Base-by-base conservation (phyloP, 495 filamentous ascomycete species). In the Xylaria acuta region DNA sequence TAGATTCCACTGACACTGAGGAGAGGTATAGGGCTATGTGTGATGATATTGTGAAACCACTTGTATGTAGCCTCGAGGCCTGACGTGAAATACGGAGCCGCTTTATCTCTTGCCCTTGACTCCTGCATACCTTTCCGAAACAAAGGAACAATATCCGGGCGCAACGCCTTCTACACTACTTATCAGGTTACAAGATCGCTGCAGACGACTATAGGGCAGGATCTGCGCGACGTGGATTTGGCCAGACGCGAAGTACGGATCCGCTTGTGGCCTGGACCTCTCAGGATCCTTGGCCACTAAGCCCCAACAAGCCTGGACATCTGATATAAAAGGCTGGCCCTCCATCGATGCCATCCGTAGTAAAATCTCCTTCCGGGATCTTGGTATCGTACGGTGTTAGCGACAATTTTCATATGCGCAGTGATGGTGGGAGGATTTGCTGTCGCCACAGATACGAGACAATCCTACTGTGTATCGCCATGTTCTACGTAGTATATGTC, bases 271-370 rank as follows among this genome's bases (percentile, higher is more conserved):
- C 56, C 67, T 69, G 51, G 67, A 62, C 67, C 67, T 11, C 36
- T 49, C 56, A 62, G 25, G 53, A 49, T 69, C 14, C 56, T 47
- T 45, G 54, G 40, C 54, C 67, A 38, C 67, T 69, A 69, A 60
- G 34, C 67, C 54, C 41, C 67, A 69, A 69, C 16, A 18, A 69
- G 54, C 41, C 40, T 27, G 3, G 20, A 36, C 38, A 36, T 62
- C 40, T 49, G 47, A 60, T 69, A 69, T 69, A 69, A 60, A 69
- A 69, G 67, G 67, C 54, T 62, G 40, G 54, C 67, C 67, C 53
- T 60, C 67, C 67, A 62, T 62, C 54, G 40, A 60, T 27, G 38
- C 67, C 67, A 69, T 47, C 67, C 30, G 59, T 18, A 27, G 32
- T 34, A 5, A 36, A 69, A 45, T 22, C 0, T 62, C n/a, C 32